Conservation (phyloP, 768 basidiomycete species). For the Scleroderma bovista region DNA sequence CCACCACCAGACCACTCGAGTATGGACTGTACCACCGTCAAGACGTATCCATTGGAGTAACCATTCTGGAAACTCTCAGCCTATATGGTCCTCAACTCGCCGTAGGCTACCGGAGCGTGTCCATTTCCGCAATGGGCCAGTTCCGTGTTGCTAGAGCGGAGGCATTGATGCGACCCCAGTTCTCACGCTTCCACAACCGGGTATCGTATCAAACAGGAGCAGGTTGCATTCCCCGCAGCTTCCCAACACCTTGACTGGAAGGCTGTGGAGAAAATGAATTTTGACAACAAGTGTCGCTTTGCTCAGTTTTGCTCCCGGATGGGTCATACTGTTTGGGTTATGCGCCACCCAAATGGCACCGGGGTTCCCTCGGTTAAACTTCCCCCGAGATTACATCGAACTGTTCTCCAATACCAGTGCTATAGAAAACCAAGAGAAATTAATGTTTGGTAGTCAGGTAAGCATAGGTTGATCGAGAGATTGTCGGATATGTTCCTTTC, state of each 20-base stretch:
- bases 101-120: neutral
- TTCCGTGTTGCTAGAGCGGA: slow-evolving; percentile 1
- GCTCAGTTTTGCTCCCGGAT: neutral
- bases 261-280: slow-evolving; percentile 18
- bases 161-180: neutral
- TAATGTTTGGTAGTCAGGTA: too few species aligned
- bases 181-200: slow-evolving; percentile 17
- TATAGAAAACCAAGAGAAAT: too few species aligned
- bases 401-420: too few species aligned
- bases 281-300: slow-evolving; percentile 11
- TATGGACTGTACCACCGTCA: neutral
- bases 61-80: neutral
- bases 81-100: neutral
- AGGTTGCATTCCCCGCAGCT: slow-evolving; percentile 10
- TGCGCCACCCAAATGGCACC: neutral
- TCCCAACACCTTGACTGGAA: slow-evolving; percentile 15
- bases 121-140: neutral
- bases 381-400: neutral
- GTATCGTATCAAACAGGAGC: slow-evolving; percentile 18
- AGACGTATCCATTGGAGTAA: neutral
- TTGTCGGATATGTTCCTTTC: neutral
- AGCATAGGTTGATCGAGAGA: too few species aligned
- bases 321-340: neutral
- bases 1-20: too few species aligned
- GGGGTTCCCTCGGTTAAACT: neutral